Base-by-base conservation (phyloP, 176 grass and related monocot species). In the Rhynchospora tenuis region DNA sequence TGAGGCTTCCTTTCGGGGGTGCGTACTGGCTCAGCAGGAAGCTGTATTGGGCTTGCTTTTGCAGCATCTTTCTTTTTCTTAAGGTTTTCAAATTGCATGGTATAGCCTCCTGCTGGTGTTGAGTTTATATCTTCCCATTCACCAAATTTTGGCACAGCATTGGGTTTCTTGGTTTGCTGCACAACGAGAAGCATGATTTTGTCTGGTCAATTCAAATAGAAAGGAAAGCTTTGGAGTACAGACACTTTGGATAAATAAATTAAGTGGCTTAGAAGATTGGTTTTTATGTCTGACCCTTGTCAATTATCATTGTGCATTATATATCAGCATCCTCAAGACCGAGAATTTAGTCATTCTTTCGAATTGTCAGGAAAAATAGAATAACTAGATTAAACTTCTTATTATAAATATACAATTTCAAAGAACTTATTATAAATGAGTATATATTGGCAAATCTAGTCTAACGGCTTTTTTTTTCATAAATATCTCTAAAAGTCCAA, bases 1-100 rank as follows among this genome's bases (percentile, higher is more conserved):
- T 33, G 79, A 47, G 31, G 1, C 46, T 20, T 23, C 66, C 81
- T 90, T 24, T 65, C 44, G 5, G 73, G 17, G 19, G 43, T 28
- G 56, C 28, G 62, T 8, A 83, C 85, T 10, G 90, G 92, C 74
- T 81, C 28, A 6, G 68, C 80, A 31, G 83, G 92, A 17, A 92
- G 59, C 2, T 83, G 66, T 19, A 81, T 42, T 24, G 42, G 71
- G 19, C 60, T 68, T 12, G 73, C 48, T 71, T 86, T 80, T 15
- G 92, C 87, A 81, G 52, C 80, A 9, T 92, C 85, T 54, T 86
- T 51, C 72, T 90, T 65, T 59, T 79, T 77, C 87, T 94, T 92
- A 83, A 92, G 85, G 55, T 86, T 91, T 1, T 94, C 88, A 86
- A 92, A 94, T 88, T 75, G 69, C 87, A 92, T 88, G 64, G 92